Evolutionary conservation across 2,329 filamentous ascomycete genomes (phyloP).

Genomic region (Fusarium luffae): DNA sequence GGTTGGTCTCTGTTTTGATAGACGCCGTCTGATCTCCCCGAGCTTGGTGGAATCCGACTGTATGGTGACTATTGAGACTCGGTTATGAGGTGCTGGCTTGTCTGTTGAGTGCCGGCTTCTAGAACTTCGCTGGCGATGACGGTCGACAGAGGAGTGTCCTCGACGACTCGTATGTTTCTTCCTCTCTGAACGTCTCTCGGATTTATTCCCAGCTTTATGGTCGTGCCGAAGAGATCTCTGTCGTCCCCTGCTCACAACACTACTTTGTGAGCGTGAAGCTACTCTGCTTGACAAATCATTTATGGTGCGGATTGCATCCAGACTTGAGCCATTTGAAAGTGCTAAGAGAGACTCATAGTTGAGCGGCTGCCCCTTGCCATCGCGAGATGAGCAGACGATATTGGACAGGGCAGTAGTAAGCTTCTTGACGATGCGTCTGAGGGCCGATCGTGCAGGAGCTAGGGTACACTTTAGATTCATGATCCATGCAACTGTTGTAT

Average conservation of each 20-base stretch:
- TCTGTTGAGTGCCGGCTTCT: constrained; percentile 10
- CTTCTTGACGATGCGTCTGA: constrained; percentile 56
- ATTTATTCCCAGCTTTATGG: constrained; percentile 12
- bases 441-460: constrained; percentile 54
- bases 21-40: constrained; percentile 53
- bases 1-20: constrained; percentile 15
- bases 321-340: constrained; percentile 59
- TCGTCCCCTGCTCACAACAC: constrained; percentile 36
- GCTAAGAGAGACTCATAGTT: constrained; percentile 61
- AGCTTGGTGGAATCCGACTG: constrained; percentile 59
- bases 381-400: constrained; percentile 50
- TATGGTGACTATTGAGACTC: constrained; percentile 50
- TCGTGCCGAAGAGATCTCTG: constrained; percentile 24
- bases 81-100: constrained; percentile 20
- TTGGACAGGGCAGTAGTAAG: constrained; percentile 56
- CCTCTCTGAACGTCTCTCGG: constrained; percentile 17
- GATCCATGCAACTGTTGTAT: constrained; percentile 14
- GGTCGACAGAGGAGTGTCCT: constrained; percentile 16
- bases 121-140: constrained; percentile 16
- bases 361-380: constrained; percentile 48
- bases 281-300: constrained; percentile 57
- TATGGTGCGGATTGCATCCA: constrained; percentile 62
- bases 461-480: constrained; percentile 23
- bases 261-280: constrained; percentile 29
- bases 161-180: constrained; percentile 13